Base-by-base conservation (phyloP, 2,329 filamentous ascomycete species). In the Dactylellina haptotyla region DNA sequence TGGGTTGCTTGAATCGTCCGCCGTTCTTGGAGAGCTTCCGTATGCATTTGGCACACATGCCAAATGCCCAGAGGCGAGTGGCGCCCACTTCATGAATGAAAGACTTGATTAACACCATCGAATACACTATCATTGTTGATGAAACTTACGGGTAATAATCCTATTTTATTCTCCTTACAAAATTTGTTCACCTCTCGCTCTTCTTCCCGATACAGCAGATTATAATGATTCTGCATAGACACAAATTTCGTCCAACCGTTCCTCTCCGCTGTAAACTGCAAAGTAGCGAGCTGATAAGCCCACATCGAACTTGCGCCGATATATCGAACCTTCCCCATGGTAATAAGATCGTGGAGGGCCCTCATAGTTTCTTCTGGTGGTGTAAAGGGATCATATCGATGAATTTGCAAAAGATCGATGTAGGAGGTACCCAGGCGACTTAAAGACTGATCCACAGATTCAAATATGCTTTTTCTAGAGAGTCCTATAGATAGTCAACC, bases 401-500 rank as follows among this genome's bases (percentile, higher is more conserved):
- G 87, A 46, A 89, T 85, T 78, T 88, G 86, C 2, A 88, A 81
- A 12, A 88, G 83, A 76, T 89, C 86, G 73, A 88, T 85, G 79
- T 89, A 88, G 6, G 25, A 9, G 1, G 84, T 87, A 26, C 84
- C 84, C 26, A 89, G 80, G 4, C 86, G 79, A 75, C 82, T 80
- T 0, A 87, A 80, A 75, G 85, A 87, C 59, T 81, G 83, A 53
- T 90, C 85, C 2, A 90, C 88, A 0, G 87, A 87, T 76, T 88
- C 85, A 73, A 90, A 85, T 76, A 90, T 88, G 76, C 88, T 86
- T 77, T 88, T 88, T 48, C 89, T 82, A 84, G 86, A 32, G 90
- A 80, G 0, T 88, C 88, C 18, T 57, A 34, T n/a, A 54, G n/a
- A n/a, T n/a, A n/a, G n/a, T n/a, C n/a, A n/a, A n/a, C n/a, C n/a